A percentile compares a stretch with the other conserved stretches of the same genome.
phyloP scores from a whole-genome alignment of 176 grass and related monocot genomes.

The Aegilops longissima region DNA sequence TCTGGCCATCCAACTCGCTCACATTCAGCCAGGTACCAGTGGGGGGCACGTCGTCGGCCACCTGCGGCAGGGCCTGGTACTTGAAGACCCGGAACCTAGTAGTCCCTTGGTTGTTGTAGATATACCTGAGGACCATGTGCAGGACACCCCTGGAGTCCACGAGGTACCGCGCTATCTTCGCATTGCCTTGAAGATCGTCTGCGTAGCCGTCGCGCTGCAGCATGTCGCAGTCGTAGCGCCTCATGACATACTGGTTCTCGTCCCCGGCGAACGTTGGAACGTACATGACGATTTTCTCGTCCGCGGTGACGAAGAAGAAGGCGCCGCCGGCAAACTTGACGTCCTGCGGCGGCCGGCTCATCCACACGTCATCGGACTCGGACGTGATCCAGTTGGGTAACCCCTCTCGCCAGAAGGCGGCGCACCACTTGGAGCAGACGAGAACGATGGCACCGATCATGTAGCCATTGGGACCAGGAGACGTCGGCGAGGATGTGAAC shows the following conservation, averaged over 20 bases:
- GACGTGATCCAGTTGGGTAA: background rate
- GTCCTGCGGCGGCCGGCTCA: background rate
- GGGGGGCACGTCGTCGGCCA: background rate
- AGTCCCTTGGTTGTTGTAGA: slow-evolving; percentile 5
- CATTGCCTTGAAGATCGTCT: background rate
- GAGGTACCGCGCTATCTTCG: slow-evolving; percentile 29
- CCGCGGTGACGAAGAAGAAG: slow-evolving; percentile 32
- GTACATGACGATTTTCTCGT: slow-evolving; percentile 20
- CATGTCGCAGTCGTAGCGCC: slow-evolving; percentile 8
- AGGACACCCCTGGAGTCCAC: slow-evolving; percentile 33
- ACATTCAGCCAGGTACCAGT: background rate
- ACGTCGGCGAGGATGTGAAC: slow-evolving; percentile 8
- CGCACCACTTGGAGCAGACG: background rate
- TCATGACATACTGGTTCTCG: background rate
- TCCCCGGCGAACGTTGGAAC: background rate
- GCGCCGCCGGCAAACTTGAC: background rate
- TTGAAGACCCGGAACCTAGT: slow-evolving; percentile 30
- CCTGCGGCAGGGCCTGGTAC: background rate
- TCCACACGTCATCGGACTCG: background rate
- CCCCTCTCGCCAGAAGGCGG: slow-evolving; percentile 34
- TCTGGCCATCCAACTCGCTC: slow-evolving; percentile 17
- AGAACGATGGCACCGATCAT: slow-evolving; percentile 39
- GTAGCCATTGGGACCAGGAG: background rate
- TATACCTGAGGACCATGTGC: slow-evolving; percentile 40
- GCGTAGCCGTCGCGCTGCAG: slow-evolving; percentile 4